Evolutionary conservation across 1,139 yeast genomes (phyloP).

Genomic region (Yamadazyma conglobata): DNA sequence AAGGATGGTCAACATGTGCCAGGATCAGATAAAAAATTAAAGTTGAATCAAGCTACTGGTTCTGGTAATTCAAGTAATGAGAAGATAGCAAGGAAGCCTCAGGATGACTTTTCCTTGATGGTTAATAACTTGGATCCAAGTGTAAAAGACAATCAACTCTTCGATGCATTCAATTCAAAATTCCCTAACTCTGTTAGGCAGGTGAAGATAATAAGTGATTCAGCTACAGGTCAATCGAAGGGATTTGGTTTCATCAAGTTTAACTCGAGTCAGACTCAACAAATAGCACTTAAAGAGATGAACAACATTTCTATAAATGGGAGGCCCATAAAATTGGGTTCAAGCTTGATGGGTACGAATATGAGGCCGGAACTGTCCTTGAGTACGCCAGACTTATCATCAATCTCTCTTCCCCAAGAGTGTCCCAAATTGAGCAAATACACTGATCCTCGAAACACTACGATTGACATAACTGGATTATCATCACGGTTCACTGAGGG

Average conservation of each 20-base stretch:
- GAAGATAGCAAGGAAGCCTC: conserved; percentile 7
- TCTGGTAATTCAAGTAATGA: conserved; percentile 9
- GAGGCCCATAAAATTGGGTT: conserved; percentile 66
- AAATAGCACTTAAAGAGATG: conserved; percentile 75
- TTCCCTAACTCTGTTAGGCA: conserved; percentile 72
- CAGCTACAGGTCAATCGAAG: conserved; percentile 68
- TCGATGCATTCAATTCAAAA: conserved; percentile 64
- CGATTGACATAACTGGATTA: conserved; percentile 29
- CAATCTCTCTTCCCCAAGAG: conserved; percentile 23
- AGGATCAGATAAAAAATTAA: conserved; percentile 51
- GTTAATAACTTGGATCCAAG: conserved; percentile 83
- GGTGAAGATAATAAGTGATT: conserved; percentile 84
- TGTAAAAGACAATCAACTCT: conserved; percentile 68
- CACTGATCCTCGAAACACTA: conserved; percentile 38
- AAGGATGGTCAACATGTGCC: conserved; percentile 73
- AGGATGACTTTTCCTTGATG: conserved; percentile 55
- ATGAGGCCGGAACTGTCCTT: conserved; percentile 5
- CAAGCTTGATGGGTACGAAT: conserved; percentile 19
- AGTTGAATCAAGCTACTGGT: conserved; percentile 87
- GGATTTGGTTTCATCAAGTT: conserved; percentile 95
- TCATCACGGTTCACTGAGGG: conserved; percentile 25
- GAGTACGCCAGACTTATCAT: conserved; percentile 5
- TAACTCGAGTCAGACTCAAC: conserved; percentile 65
- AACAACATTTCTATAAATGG: conserved; percentile 74
- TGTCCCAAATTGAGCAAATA: conserved; percentile 32